Conservation (phyloP, 208 protist genomes). For the Jaenimonas drosophilae region DNA sequence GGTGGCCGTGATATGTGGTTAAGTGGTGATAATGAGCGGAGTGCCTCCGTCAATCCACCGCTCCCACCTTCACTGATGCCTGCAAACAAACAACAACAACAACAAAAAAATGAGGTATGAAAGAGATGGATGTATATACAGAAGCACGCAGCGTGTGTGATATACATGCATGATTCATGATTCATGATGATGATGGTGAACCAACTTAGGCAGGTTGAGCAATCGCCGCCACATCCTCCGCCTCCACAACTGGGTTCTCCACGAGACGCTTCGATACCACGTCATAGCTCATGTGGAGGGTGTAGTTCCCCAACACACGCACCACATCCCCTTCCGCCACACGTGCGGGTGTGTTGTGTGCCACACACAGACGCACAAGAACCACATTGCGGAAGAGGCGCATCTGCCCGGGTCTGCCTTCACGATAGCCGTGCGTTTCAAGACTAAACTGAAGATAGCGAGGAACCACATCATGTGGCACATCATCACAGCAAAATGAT, state of each 20-base stretch:
- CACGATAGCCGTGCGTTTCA: conserved; percentile 33
- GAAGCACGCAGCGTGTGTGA: neutral
- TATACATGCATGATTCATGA: no score
- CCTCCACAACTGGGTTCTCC: conserved; percentile 67
- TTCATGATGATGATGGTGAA: no score
- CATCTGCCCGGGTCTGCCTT: conserved; percentile 39
- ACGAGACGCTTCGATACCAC: conserved; percentile 52
- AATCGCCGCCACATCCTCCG: conserved; percentile 41
- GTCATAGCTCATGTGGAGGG: conserved; percentile 56
- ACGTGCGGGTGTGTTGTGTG: neutral
- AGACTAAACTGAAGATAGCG: conserved; percentile 52
- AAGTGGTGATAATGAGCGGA: neutral
- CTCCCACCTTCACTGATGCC: no score
- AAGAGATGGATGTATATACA: neutral
- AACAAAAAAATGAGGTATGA: conserved; percentile 6
- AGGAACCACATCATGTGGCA: neutral
- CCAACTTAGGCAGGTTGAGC: no score
- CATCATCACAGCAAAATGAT: neutral
- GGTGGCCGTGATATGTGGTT: neutral
- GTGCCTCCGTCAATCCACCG: no score
- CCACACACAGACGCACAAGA: conserved; percentile 30
- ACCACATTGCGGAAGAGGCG: conserved; percentile 41
- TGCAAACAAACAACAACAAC: no score
- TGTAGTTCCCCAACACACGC: conserved; percentile 52
- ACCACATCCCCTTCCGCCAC: conserved; percentile 40